phyloP scores from a whole-genome alignment of 352 stramenopile species.

The Pythium insidiosum region DNA sequence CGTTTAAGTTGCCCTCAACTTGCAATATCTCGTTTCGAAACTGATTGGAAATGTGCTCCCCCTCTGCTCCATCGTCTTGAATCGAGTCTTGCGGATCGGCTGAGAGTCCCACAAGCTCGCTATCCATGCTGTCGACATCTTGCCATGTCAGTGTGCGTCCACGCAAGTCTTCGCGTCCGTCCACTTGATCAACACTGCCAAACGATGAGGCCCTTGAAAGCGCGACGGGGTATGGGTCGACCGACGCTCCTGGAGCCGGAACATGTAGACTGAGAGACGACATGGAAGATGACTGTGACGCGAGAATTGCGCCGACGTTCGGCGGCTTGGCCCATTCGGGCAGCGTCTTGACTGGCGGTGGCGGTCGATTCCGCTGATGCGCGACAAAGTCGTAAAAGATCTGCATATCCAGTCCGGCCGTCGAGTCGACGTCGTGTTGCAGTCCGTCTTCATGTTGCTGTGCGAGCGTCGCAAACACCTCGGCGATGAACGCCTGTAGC shows the following conservation, averaged over 20 bases:
- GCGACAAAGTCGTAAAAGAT: conserved; percentile 74
- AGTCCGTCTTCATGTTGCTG: conserved; percentile 38
- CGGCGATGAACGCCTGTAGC: conserved; percentile 38
- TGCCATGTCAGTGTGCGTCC: conserved; percentile 22
- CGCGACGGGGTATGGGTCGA: conserved; percentile 4
- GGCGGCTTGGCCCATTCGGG: conserved; percentile 53
- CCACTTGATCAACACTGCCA: conserved; percentile 6
- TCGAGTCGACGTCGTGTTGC: conserved; percentile 53
- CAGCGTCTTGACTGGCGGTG: conserved; percentile 29
- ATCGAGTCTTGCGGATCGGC: conserved; percentile 16
- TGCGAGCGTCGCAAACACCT: conserved; percentile 36
- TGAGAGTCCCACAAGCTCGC: conserved; percentile 38
- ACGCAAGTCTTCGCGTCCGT: conserved; percentile 1
- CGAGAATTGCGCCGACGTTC: conserved; percentile 12
- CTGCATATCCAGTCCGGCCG: conserved; percentile 72
- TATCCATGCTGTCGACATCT: conserved; percentile 53
- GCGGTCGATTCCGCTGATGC: conserved; percentile 57
- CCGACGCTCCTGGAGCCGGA: not conserved
- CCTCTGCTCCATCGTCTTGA: not conserved
- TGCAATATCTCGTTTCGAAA: conserved; percentile 76
- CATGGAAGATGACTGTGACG: conserved; percentile 6
- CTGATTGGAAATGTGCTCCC: conserved; percentile 24
- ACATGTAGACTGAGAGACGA: conserved; percentile 2
- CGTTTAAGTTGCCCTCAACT: conserved; percentile 58
- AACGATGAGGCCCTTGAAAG: conserved; percentile 13